Evolutionary conservation across 257 asterid species (phyloP), one percentile per base, ranked within the genome.

Genomic region (Nicotiana noctiflora): DNA sequence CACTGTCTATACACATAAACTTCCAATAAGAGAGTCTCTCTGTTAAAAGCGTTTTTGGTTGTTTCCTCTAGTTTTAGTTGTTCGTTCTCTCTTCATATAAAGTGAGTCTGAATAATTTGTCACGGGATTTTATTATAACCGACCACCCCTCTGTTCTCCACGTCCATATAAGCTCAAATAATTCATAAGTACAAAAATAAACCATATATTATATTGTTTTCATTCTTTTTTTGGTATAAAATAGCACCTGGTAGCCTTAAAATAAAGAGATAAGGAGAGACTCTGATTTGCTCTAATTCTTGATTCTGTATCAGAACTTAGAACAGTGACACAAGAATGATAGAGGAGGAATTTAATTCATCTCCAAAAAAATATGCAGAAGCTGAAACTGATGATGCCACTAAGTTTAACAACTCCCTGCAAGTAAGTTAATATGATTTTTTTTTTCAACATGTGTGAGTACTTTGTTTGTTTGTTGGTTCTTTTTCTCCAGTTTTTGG

Each of bases 321-420:
- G 1, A 46, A 63, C 10, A 62, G 25, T 17, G 49, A 49, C 2
- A 49, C 70, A 77, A 64, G 49, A 62, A 77, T 59, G 46, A 65
- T 27, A 7, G 65, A 49, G 46, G 76, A 79, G 66, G 52, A 51
- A 34, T 29, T 12, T 18, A 59, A 60, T 53, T 52, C 18, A 32
- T 76, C 51, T 4, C 32, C 60, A 1, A 46, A 46, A 11, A 72
- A 17, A 6, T 46, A 46, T 23, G 4, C 15, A 49, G 85, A 80
- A 70, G 72, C 56, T 31, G 86, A 86, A 76, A 62, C 15, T 61
- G 86, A 81, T 80, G 79, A 84, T 32, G 83, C 79, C 53, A 82
- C 86, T 51, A 66, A 77, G 18, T 91, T 92, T 19, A 79, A 84
- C 32, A 86, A 86, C 49, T 91, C 95, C 77, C 83, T 92, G 8